phyloP scores from a whole-genome alignment of 2,329 filamentous ascomycete genomes.

The Paecilomyces sp. region DNA sequence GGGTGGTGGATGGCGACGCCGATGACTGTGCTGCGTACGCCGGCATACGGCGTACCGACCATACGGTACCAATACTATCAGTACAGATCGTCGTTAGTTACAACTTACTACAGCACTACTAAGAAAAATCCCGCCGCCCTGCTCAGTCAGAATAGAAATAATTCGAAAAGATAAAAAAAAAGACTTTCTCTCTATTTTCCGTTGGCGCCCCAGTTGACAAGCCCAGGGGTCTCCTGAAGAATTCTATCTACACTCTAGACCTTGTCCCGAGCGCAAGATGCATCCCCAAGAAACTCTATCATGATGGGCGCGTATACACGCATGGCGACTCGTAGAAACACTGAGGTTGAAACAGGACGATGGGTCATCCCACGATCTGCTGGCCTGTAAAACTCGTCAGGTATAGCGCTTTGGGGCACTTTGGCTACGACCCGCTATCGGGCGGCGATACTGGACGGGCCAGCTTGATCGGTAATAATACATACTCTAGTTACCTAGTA shows the following conservation, averaged over 20 bases:
- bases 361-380: neutral
- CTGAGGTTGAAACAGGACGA: neutral
- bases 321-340: neutral
- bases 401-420: neutral
- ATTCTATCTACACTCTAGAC: neutral
- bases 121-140: neutral
- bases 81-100: slow-evolving; percentile 7
- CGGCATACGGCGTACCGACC: slow-evolving; percentile 12
- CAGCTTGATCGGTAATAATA: neutral
- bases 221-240: neutral
- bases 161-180: neutral
- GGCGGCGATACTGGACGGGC: neutral
- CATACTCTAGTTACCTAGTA: neutral
- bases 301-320: neutral
- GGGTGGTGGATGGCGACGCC: slow-evolving; percentile 6
- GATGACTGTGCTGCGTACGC: slow-evolving; percentile 5
- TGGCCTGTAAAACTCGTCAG: neutral
- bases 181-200: neutral
- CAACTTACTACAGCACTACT: neutral
- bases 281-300: neutral
- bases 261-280: neutral
- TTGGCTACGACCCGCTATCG: neutral
- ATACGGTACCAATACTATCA: slow-evolving; percentile 12
- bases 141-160: neutral
- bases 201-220: neutral